Percentiles rank a stretch among this genome's conserved stretches.
Evolutionary conservation across 2,329 filamentous ascomycete species (phyloP).

Genomic region (Calonectria montana): DNA sequence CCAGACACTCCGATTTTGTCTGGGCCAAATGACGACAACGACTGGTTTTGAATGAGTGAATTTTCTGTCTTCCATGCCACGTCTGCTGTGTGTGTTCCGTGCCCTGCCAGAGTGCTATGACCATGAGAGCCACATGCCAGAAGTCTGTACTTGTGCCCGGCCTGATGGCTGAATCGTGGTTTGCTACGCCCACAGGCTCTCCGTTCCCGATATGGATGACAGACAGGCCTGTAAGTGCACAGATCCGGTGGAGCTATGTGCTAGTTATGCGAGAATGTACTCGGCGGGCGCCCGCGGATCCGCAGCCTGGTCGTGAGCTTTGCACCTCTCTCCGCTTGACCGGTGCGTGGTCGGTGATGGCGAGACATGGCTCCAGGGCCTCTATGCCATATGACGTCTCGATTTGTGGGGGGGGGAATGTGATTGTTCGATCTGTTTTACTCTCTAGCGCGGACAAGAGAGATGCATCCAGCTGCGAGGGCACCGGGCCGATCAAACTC

Average conservation of each 20-base stretch:
- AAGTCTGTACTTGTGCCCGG: slow-evolving; percentile 2
- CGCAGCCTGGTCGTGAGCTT: not conserved
- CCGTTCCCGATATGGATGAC: not conserved
- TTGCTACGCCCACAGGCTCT: not conserved
- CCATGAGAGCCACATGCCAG: slow-evolving; percentile 7
- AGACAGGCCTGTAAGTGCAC: not conserved
- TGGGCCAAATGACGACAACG: slow-evolving; percentile 28
- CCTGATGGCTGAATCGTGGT: not conserved
- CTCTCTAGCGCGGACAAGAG: not conserved
- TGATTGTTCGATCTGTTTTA: not conserved
- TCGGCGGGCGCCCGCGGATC: not conserved
- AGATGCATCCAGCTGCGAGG: not conserved
- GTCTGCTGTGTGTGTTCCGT: not conserved
- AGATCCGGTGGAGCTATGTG: not conserved
- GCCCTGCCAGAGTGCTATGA: slow-evolving; percentile 14
- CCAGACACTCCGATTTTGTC: slow-evolving; percentile 4
- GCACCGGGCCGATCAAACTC: not conserved
- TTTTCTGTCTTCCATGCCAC: not conserved
- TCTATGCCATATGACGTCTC: slow-evolving; percentile 10
- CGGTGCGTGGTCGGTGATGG: not conserved
- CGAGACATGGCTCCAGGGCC: not conserved
- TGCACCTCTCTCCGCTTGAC: not conserved
- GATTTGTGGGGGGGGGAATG: slow-evolving; percentile 21
- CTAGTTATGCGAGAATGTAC: not conserved
- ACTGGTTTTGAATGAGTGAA: slow-evolving; percentile 21